These are phyloP conservation scores for Sicyos edulis DNA, from an alignment of 306 rosid genomes.

Conservation along the genomic window DNA sequence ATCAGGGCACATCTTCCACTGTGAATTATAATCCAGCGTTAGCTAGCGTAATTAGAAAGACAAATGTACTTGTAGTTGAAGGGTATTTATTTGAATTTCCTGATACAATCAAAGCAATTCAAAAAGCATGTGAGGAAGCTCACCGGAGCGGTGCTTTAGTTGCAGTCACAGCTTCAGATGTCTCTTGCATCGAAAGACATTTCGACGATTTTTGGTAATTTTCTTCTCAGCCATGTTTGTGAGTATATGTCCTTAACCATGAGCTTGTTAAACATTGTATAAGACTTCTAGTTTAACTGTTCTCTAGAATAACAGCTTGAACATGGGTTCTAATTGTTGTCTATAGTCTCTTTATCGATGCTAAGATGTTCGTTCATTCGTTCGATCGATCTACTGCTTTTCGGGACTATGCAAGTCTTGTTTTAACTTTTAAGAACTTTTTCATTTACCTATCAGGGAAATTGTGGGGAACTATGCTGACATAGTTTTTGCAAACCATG, in stretches of 20 bases:
- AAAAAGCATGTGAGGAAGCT: conserved; percentile 69
- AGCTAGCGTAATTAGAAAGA: conserved; percentile 60
- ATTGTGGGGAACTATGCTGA: conserved; percentile 64
- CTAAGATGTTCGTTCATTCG: background rate
- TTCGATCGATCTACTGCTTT: background rate
- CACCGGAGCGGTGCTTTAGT: conserved; percentile 67
- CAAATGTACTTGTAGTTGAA: conserved; percentile 79
- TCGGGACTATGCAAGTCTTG: no score
- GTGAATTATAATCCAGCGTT: conserved; percentile 56
- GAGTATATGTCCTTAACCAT: background rate
- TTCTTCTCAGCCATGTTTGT: background rate
- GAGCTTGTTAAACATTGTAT: background rate
- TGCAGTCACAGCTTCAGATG: conserved; percentile 90
- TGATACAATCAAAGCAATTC: conserved; percentile 66
- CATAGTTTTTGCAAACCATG: conserved; percentile 72
- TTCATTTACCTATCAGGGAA: conserved; percentile 51
- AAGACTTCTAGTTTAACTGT: background rate
- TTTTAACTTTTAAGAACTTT: background rate
- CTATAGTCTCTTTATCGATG: background rate
- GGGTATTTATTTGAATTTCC: conserved; percentile 89
- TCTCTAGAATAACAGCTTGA: background rate
- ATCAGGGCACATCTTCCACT: conserved; percentile 87
- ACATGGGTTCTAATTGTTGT: background rate
- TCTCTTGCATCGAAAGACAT: conserved; percentile 88
- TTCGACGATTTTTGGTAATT: conserved; percentile 73